Evolutionary conservation across 1,139 yeast species (phyloP).

Genomic region (Zygosaccharomyces sapae): DNA sequence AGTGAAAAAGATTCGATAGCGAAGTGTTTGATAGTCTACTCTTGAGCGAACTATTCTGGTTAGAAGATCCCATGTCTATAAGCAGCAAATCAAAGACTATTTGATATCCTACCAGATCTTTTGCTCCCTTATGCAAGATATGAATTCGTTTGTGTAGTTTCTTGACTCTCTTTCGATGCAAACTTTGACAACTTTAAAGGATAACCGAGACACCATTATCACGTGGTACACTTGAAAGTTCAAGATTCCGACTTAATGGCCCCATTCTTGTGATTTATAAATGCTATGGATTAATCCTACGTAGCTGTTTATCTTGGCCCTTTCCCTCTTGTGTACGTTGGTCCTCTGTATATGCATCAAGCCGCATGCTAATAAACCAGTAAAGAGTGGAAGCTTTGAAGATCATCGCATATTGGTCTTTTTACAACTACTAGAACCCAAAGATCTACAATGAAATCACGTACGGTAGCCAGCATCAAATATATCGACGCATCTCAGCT

Average conservation of each 20-base stretch:
- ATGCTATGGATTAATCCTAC: too few species aligned
- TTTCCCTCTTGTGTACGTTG: neutral
- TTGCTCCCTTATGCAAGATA: neutral
- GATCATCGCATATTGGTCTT: neutral
- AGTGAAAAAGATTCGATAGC: slow-evolving; percentile 32
- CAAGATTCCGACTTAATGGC: neutral
- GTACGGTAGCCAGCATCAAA: slow-evolving; percentile 22
- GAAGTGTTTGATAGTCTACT: slow-evolving; percentile 30
- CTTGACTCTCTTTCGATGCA: neutral
- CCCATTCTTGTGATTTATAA: too few species aligned
- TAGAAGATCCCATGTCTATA: slow-evolving; percentile 9
- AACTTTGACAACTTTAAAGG: slow-evolving; percentile 1
- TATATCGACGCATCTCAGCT: slow-evolving; percentile 31
- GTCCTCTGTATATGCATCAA: neutral
- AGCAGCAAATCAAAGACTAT: too few species aligned
- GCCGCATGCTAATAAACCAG: neutral
- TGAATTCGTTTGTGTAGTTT: neutral
- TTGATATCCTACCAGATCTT: neutral
- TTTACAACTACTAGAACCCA: neutral
- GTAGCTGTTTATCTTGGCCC: too few species aligned
- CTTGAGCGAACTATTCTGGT: slow-evolving; percentile 26
- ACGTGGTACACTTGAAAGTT: neutral
- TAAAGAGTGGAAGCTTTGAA: neutral
- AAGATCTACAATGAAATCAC: slow-evolving; percentile 8
- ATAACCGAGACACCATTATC: neutral